Conservation (phyloP, 495 filamentous ascomycete species). For the Hamigera avellanea region DNA sequence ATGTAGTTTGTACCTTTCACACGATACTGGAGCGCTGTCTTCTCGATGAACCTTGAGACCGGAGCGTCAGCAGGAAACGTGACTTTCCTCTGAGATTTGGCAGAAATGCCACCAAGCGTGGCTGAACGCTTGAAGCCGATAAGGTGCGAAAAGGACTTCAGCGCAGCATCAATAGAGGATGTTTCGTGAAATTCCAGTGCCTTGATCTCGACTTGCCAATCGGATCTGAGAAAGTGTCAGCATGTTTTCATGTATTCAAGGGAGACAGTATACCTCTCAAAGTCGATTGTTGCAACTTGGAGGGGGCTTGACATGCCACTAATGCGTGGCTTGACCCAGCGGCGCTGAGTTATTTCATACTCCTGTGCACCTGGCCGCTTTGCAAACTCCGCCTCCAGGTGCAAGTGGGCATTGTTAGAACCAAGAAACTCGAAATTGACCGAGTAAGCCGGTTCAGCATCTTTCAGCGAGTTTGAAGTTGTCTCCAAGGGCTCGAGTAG, state of each 20-base stretch:
- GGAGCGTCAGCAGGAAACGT: constrained; percentile 11
- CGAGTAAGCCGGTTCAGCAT: constrained; percentile 18
- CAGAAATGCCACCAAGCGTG: constrained; percentile 10
- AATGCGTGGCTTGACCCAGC: constrained; percentile 21
- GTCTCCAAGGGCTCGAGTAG: constrained; percentile 39
- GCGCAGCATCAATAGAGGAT: constrained; percentile 10
- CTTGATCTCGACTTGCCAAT: constrained; percentile 31
- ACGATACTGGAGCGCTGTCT: constrained; percentile 36
- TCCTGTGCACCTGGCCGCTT: constrained; percentile 10
- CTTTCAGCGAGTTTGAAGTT: constrained; percentile 15
- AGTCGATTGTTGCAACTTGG: constrained; percentile 24
- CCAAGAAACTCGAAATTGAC: constrained; percentile 33
- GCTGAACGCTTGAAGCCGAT: constrained; percentile 12
- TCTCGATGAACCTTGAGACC: constrained; percentile 30
- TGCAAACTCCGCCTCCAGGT: constrained; percentile 27
- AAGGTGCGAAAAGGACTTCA: constrained; percentile 16
- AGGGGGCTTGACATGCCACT: constrained; percentile 11
- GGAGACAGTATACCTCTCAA: constrained; percentile 14
- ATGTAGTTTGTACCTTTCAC: constrained; percentile 38
- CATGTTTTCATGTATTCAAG: not conserved
- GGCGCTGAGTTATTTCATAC: constrained; percentile 20
- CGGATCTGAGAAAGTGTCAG: constrained; percentile 14
- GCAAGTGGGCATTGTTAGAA: constrained; percentile 13
- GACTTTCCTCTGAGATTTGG: constrained; percentile 13
- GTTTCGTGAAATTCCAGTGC: constrained; percentile 18